Percentiles rank a stretch among this genome's conserved stretches.
Conservation (phyloP, 768 basidiomycete species). For the Sarcodon sp. region DNA sequence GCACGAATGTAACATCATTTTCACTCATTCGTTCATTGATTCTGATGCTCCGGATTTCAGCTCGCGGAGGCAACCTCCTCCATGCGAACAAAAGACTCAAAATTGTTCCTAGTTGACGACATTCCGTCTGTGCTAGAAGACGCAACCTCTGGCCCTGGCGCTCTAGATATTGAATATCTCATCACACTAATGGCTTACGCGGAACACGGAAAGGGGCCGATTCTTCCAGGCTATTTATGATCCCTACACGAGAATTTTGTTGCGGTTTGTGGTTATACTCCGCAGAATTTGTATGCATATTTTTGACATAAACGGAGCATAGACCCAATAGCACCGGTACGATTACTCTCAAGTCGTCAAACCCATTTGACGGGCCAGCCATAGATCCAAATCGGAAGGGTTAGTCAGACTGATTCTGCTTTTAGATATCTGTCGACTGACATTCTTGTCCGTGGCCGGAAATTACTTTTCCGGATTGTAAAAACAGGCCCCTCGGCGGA, state of each 20-base stretch:
- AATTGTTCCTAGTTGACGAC: conserved; percentile 23
- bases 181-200: conserved; percentile 4
- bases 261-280: too few species aligned
- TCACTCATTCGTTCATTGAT: background rate
- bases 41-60: conserved; percentile 7
- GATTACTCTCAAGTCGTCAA: conserved; percentile 11
- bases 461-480: conserved; percentile 22
- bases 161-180: conserved; percentile 23
- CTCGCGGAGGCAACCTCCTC: conserved; percentile 38
- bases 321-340: conserved; percentile 31
- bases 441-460: conserved; percentile 23
- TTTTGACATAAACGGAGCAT: too few species aligned
- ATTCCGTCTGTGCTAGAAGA: conserved; percentile 10
- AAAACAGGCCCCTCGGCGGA: conserved; percentile 23
- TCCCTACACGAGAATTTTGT: too few species aligned
- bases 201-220: too few species aligned
- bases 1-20: background rate
- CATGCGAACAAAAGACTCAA: conserved; percentile 32
- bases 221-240: too few species aligned
- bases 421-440: conserved; percentile 7
- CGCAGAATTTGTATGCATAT: too few species aligned
- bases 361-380: conserved; percentile 12
- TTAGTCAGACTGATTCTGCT: background rate
- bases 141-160: conserved; percentile 16
- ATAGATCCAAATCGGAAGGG: conserved; percentile 13